These are phyloP conservation scores for Myriosclerotinia duriaeana DNA, from an alignment of 2,329 filamentous ascomycete genomes.

Conservation along the genomic window DNA sequence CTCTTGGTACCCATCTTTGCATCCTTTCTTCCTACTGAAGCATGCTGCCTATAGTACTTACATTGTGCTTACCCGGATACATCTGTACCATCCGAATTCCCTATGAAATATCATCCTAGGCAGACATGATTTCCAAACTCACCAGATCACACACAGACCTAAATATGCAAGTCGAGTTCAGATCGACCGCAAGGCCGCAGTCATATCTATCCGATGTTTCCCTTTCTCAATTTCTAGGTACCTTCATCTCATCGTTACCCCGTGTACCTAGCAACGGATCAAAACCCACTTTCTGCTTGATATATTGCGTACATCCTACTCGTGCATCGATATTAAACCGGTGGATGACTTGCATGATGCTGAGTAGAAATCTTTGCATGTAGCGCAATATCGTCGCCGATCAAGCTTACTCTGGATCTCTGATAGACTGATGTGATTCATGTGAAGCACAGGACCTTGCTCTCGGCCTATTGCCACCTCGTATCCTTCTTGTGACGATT, in stretches of 20 bases:
- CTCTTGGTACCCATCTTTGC: background rate
- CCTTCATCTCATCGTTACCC: background rate
- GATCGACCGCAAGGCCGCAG: background rate
- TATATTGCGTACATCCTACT: background rate
- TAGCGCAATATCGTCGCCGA: background rate
- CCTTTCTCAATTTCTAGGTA: background rate
- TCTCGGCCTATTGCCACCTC: background rate
- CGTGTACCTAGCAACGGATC: background rate
- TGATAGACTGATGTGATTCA: background rate
- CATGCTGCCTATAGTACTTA: background rate
- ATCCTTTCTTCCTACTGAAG: background rate
- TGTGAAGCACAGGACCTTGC: background rate
- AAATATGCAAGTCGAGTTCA: background rate
- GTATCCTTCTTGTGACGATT: background rate
- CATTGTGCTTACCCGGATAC: background rate
- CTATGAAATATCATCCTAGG: background rate
- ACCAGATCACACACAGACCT: too few species aligned
- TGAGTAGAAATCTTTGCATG: background rate
- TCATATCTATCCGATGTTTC: background rate
- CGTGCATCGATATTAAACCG: background rate
- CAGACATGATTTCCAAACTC: background rate
- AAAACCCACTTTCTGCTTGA: background rate
- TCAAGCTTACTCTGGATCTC: background rate
- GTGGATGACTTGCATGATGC: background rate
- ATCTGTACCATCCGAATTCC: background rate